These are phyloP conservation scores for Camellia lanceoleosa DNA, from an alignment of 148 eudicot genomes.

Conservation along the genomic window DNA sequence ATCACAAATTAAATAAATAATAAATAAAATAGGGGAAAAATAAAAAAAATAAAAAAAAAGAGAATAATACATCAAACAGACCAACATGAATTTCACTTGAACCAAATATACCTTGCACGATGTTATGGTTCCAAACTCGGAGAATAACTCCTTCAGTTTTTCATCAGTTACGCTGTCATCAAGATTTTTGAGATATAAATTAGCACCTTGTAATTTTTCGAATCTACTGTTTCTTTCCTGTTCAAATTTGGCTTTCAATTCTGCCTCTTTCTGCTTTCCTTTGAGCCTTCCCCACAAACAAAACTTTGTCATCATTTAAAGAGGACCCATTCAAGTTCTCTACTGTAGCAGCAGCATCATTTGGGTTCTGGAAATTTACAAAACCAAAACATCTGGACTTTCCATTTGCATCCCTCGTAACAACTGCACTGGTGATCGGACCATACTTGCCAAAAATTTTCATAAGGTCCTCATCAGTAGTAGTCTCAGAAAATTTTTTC, in stretches of 20 bases:
- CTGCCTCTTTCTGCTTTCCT: constrained; percentile 54
- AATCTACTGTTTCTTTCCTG: constrained; percentile 34
- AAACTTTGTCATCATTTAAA: constrained; percentile 38
- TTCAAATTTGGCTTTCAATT: constrained; percentile 45
- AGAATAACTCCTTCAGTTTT: constrained; percentile 49
- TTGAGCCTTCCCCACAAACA: constrained; percentile 68
- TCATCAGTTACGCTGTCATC: constrained; percentile 52
- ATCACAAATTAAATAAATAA: background rate
- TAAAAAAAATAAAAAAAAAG: background rate
- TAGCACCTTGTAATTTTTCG: constrained; percentile 55
- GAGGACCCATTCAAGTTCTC: constrained; percentile 46
- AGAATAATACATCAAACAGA: background rate
- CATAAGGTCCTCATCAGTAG: constrained; percentile 44
- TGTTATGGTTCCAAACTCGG: constrained; percentile 55
- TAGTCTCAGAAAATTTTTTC: constrained; percentile 43
- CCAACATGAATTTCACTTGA: background rate
- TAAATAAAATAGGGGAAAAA: background rate
- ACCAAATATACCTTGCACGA: constrained; percentile 53
- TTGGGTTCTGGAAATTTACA: constrained; percentile 53
- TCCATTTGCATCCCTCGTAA: constrained; percentile 55
- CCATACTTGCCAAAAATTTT: constrained; percentile 46
- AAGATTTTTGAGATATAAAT: constrained; percentile 63
- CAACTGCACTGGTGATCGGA: constrained; percentile 53
- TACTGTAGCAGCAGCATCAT: constrained; percentile 50
- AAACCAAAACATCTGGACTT: constrained; percentile 62